Base-by-base conservation (phyloP, 768 basidiomycete species). In the Boletus barrowsii region DNA sequence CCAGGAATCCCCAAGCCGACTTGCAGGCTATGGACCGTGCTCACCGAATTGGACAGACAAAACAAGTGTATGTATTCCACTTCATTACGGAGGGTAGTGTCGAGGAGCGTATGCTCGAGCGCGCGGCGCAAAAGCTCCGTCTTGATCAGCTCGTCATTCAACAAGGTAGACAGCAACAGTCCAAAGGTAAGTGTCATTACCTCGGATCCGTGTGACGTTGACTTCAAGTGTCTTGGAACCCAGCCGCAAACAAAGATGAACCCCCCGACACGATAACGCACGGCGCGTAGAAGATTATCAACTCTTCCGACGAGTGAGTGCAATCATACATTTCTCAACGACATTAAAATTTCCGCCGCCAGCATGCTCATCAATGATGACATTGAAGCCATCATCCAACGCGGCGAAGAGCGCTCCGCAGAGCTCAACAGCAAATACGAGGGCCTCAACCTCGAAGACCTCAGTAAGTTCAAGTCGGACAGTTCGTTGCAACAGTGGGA, bases 11-110 rank as follows among this genome's bases (percentile, higher is more conserved):
- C 2, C 96, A 99, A 74, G 97, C 96, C 3, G 97, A 99, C 75
- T 72, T 99, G 43, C 97, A 99, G 69, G 97, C 97, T 5, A 98
- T 97, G 96, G 94, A 98, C 67, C 90, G 93, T 53, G 94, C 94
- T 0, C 96, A 99, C 69, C 84, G 95, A 20, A 98, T 99, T 44
- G 96, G 96, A 6, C 96, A 98, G 73, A 96, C 84, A 24, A 86
- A 78, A 60, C 93, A 93, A 2, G 93, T 97, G 35, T 77, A 97
- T 41, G 86, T 97, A 46, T 96, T 92, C 74, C 80, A 95, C 35
- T 79, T 98, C 8, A 83, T 96, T 33, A 88, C 85, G 24, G 86
- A 83, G n/a, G 88, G 92, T 68, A 97, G 93, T 2, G 81, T 99
- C 60, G 96, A 98, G 74, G 88, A 87, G 39, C 89, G 86, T 69